Percentiles rank a stretch among this genome's conserved stretches.
These are phyloP conservation scores for Klebsormidium nitens DNA, from an alignment of 139 green algal species.

Conservation along the genomic window DNA sequence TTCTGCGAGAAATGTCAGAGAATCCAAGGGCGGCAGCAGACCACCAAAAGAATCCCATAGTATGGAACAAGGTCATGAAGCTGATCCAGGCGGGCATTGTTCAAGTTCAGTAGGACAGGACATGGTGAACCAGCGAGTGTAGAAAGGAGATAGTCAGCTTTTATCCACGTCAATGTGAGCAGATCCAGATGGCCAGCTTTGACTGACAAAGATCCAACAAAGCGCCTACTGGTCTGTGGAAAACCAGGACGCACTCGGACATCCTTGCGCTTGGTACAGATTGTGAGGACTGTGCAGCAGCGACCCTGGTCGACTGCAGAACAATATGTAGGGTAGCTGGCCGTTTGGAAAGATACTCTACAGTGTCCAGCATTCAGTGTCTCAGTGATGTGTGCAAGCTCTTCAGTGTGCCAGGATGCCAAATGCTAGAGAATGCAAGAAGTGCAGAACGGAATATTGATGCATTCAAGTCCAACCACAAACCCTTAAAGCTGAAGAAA, in stretches of 20 bases:
- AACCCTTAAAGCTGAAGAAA: no score
- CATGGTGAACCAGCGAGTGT: background rate
- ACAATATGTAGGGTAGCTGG: no score
- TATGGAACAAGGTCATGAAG: slow-evolving; percentile 92
- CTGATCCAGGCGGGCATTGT: slow-evolving; percentile 91
- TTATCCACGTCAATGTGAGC: background rate
- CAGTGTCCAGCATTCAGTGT: no score
- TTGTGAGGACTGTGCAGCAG: background rate
- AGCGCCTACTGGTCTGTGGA: background rate
- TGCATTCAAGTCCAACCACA: no score
- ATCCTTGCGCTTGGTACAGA: background rate
- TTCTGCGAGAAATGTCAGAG: slow-evolving; percentile 85
- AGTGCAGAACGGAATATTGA: no score
- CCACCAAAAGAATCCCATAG: slow-evolving; percentile 78
- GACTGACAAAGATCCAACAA: no score
- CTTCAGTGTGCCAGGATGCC: no score
- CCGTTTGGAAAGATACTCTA: no score
- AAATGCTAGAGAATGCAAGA: no score
- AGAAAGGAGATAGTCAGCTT: background rate
- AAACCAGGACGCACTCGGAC: background rate
- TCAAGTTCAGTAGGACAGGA: slow-evolving; percentile 35
- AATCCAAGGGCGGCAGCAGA: slow-evolving; percentile 73
- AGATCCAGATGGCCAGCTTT: no score
- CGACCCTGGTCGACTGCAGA: no score
- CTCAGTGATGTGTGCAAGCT: no score